These are phyloP conservation scores for Fusarium buxicola DNA, from an alignment of 2,329 filamentous ascomycete genomes.

Conservation along the genomic window DNA sequence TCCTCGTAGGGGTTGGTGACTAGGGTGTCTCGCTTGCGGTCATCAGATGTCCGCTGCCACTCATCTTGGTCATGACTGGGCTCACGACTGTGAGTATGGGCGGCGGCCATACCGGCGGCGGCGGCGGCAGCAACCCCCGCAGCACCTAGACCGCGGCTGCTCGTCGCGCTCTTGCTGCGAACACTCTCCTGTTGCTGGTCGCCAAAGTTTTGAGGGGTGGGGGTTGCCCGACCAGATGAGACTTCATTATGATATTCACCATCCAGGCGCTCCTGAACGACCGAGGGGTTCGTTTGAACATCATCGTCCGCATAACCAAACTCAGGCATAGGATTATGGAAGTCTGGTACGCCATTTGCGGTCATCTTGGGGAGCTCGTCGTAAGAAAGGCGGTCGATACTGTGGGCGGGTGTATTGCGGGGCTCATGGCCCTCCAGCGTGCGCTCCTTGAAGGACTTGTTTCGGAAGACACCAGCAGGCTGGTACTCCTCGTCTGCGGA, in stretches of 20 bases:
- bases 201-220: conserved; percentile 51
- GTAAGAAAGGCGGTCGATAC: conserved; percentile 67
- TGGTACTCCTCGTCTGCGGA: conserved; percentile 55
- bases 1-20: conserved; percentile 76
- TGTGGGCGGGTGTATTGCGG: conserved; percentile 68
- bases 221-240: conserved; percentile 68
- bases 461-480: conserved; percentile 65
- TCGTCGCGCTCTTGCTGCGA: conserved; percentile 50
- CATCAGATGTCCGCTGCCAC: conserved; percentile 71
- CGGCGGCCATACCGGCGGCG: conserved; percentile 58
- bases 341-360: conserved; percentile 76
- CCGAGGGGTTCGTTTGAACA: conserved; percentile 85
- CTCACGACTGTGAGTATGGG: conserved; percentile 60
- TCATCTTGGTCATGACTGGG: conserved; percentile 71
- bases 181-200: conserved; percentile 46
- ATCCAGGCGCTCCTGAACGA: conserved; percentile 79
- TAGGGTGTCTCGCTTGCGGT: conserved; percentile 73
- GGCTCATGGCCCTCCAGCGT: conserved; percentile 67
- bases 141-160: conserved; percentile 54
- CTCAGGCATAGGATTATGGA: conserved; percentile 79
- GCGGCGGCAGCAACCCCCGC: conserved; percentile 67
- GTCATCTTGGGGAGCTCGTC: conserved; percentile 69
- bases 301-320: conserved; percentile 77
- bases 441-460: conserved; percentile 75
- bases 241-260: conserved; percentile 58